A percentile compares a stretch with the other conserved stretches of the same genome.
Conservation (phyloP, 1,284 basidiomycete genomes). For the Pholiota adiposa region DNA sequence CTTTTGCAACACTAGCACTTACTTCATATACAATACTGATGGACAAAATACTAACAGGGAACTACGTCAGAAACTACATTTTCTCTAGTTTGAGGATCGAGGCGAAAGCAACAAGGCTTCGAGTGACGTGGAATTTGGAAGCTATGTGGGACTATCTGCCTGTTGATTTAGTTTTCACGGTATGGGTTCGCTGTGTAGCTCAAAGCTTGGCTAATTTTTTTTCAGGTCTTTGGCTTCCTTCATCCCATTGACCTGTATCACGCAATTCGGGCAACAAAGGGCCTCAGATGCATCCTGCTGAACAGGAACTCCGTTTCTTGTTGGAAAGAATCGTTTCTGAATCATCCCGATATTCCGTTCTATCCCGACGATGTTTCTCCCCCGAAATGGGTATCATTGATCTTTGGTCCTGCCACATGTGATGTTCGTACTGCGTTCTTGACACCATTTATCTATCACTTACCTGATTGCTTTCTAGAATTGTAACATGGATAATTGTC, state of each 20-base stretch:
- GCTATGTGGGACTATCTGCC: conserved; percentile 16
- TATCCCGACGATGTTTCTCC: conserved; percentile 21
- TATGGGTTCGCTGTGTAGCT: neutral
- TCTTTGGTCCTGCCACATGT: conserved; percentile 23
- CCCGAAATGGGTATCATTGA: conserved; percentile 19
- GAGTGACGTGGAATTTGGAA: conserved; percentile 1
- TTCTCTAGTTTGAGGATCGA: conserved; percentile 3
- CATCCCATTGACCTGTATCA: conserved; percentile 30
- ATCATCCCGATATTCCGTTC: conserved; percentile 15
- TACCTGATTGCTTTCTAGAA: too few relatives aligned
- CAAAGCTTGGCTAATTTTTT: neutral
- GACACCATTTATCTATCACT: too few relatives aligned
- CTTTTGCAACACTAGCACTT: too few relatives aligned
- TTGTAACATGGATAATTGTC: neutral
- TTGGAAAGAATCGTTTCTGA: conserved; percentile 17
- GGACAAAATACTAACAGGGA: neutral
- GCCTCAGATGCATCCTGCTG: conserved; percentile 22
- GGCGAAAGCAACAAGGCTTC: neutral
- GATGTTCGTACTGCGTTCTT: too few relatives aligned
- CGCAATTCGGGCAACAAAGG: conserved; percentile 20
- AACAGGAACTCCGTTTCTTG: neutral
- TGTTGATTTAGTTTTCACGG: conserved; percentile 17
- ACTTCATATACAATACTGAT: neutral
- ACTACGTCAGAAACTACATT: conserved; percentile 6
- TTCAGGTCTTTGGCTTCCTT: conserved; percentile 24